Conservation (phyloP, 1,284 basidiomycete species). For the Vanrija pseudolonga region DNA sequence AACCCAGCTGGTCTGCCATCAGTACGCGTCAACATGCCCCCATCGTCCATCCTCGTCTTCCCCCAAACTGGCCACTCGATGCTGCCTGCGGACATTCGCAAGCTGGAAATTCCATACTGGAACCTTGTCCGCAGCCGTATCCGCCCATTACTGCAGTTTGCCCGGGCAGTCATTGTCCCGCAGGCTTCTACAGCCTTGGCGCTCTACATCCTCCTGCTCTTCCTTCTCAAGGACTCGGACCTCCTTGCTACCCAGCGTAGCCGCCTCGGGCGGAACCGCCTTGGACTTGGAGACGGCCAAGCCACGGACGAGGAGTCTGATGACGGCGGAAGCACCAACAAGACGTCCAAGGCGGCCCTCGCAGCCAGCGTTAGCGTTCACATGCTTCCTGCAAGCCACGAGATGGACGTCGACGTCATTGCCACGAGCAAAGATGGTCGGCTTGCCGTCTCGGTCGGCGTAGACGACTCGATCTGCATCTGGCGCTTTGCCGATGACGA, state of each 20-base stretch:
- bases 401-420: slow-evolving; percentile 77
- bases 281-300: slow-evolving; percentile 9
- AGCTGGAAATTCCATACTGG: slow-evolving; percentile 28
- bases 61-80: slow-evolving; percentile 41
- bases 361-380: slow-evolving; percentile 51
- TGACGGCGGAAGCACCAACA: slow-evolving; percentile 1
- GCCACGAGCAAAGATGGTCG: slow-evolving; percentile 63
- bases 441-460: slow-evolving; percentile 64
- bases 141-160: slow-evolving; percentile 60
- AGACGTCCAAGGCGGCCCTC: background rate
- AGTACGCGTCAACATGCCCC: slow-evolving; percentile 75
- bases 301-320: slow-evolving; percentile 16
- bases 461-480: slow-evolving; percentile 57
- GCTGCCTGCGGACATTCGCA: slow-evolving; percentile 38
- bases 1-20: slow-evolving; percentile 68
- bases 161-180: slow-evolving; percentile 79
- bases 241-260: slow-evolving; percentile 79
- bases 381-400: slow-evolving; percentile 69
- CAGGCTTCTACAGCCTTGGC: slow-evolving; percentile 71
- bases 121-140: slow-evolving; percentile 46
- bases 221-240: slow-evolving; percentile 87
- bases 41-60: slow-evolving; percentile 71
- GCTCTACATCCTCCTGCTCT: slow-evolving; percentile 77
- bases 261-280: slow-evolving; percentile 30
- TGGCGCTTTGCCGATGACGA: slow-evolving; percentile 34